These are phyloP conservation scores for Helotiales sp. DNA, from an alignment of 2,329 filamentous ascomycete genomes.

Conservation along the genomic window DNA sequence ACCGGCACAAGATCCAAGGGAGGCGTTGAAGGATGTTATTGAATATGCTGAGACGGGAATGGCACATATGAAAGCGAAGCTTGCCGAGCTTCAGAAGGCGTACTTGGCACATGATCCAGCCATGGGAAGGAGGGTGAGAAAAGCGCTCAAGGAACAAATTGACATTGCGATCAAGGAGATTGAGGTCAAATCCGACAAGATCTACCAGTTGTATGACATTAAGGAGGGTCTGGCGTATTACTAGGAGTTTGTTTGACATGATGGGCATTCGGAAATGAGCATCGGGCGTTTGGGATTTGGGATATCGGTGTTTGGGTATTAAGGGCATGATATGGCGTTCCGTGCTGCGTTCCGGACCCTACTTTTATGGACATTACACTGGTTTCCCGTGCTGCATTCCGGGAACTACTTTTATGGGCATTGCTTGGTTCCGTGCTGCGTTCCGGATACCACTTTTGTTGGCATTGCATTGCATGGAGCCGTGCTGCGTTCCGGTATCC, in stretches of 20 bases:
- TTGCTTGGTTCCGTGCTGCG: not conserved
- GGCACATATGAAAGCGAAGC: not conserved
- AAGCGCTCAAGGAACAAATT: conserved; percentile 7
- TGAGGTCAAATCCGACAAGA: conserved; percentile 76
- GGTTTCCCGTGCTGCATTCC: not conserved
- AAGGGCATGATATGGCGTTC: not conserved
- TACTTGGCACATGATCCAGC: conserved; percentile 6
- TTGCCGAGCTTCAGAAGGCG: not conserved
- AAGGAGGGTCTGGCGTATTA: conserved; percentile 22
- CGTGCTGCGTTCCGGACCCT: not conserved
- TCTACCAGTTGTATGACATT: conserved; percentile 84
- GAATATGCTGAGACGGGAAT: conserved; percentile 19
- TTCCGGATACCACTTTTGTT: not conserved
- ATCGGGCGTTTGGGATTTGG: not conserved
- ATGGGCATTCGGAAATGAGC: not conserved
- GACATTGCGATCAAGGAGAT: conserved; percentile 46
- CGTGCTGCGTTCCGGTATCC: conserved; percentile 1
- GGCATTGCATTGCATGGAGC: not conserved
- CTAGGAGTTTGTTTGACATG: not conserved
- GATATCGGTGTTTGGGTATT: not conserved
- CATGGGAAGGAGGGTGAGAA: not conserved
- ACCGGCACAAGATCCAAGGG: not conserved
- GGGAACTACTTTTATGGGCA: not conserved
- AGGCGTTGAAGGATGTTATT: not conserved
- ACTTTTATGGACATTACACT: not conserved